Base-by-base conservation (phyloP, 2,329 filamentous ascomycete species). In the Fusarium sororula region DNA sequence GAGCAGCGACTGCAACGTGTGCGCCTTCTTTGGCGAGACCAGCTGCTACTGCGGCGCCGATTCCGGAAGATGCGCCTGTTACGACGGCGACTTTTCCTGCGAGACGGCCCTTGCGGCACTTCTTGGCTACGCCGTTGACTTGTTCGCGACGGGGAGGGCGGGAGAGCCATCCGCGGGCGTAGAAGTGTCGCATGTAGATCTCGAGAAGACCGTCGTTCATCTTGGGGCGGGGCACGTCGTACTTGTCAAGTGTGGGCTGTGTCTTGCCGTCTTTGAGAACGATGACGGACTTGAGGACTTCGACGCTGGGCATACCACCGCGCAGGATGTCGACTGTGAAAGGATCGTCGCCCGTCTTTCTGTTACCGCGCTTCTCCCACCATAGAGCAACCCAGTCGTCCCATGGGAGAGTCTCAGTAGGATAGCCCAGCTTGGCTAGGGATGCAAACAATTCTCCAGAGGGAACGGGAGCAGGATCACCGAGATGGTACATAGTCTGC, bases 281-380 rank as follows among this genome's bases (percentile, higher is more conserved):
- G 1, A 92, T 93, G 41, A 94, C 92, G 51, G 89, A 90, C 67
- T 88, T 87, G 57, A 95, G 82, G 76, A 93, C 93, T 20, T 93
- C 92, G 3, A 92, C 89, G 13, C 88, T 92, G 3, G 93, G 93
- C 93, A 95, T 95, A 68, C 93, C 93, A 72, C 92, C 92, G 55
- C 92, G 91, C 17, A 96, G 90, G 74, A 95, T 94, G 74, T 95
- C 93, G 39, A 93, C 89, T 0, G 93, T 95, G 77, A 94, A 94
- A 3, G 90, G 89, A 45, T 92, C 92, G 57, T 93, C 90, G 37
- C 91, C 91, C 69, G 89, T 89, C 74, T 90, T 92, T 57, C 85
- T 84, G 14, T 85, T 85, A 15, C 91, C 90, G 75, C 93, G 85
- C 83, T 92, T 91, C 81, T 94, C 90, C 47, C 86, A 90, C 93